Evolutionary conservation across 2,329 filamentous ascomycete species (phyloP), one percentile per base, ranked within the genome.

Genomic region (Aspergillus oerlinghausenensis): DNA sequence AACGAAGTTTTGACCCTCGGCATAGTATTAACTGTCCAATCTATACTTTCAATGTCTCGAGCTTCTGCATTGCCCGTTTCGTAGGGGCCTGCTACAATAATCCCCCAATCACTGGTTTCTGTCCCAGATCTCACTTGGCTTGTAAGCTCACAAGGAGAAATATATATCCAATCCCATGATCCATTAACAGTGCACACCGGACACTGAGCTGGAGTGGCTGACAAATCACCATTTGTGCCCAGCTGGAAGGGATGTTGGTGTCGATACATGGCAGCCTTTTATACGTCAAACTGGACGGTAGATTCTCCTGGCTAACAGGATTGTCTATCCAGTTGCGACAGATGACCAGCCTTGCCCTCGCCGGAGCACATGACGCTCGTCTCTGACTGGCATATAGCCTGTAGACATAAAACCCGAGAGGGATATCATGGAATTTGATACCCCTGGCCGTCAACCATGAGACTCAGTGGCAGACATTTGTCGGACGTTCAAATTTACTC

Each of bases 401-500:
- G 7, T 38, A 38, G 14, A 17, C 14, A 17, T 38, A 38, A 3
- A 7, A 17, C 10, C 40, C 1, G 19, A 23, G 40, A 43, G 40
- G 21, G 8, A 43, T 43, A 23, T 23, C 40, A 43, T 11, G 2
- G 9, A 10, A 43, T 17, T 8, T 7, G 14, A 38, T 14, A 38
- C 14, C 2, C 17, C 32, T 7, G 32, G 17, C 14, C 14, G 32
- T 35, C 52, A 35, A 38, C 26, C 23, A 45, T 25, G 23, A 55
- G 57, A 81, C 32, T 85, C 82, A 67, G 78, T 84, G 21, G 54
- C 57, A 56, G 19, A 38, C 88, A 97, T 95, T 75, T 97, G 93
- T 60, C 93, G 82, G 9, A 97, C 89, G 71, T 97, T 97, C 50
- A 97, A 70, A 71, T 97, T 97, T 66, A 97, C 85, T 60, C 93